These are phyloP conservation scores for Bipolaris victoriae DNA, from an alignment of 2,329 filamentous ascomycete species.

Conservation along the genomic window DNA sequence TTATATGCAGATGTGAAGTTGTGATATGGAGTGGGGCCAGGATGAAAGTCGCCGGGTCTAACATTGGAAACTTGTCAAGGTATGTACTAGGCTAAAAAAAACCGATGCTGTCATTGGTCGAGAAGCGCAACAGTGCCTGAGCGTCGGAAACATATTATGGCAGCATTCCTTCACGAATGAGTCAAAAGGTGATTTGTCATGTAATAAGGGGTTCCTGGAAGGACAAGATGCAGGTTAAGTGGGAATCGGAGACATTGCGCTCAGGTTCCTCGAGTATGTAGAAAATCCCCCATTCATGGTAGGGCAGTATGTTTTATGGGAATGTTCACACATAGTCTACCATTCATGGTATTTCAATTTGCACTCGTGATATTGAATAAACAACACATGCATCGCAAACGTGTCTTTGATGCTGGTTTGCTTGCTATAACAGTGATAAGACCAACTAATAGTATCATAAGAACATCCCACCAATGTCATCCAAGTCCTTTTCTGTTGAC, in stretches of 20 bases:
- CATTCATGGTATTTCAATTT: neutral
- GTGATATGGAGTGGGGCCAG: neutral
- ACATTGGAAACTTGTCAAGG: conserved; percentile 23
- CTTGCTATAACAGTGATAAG: neutral
- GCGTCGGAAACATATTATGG: neutral
- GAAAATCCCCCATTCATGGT: neutral
- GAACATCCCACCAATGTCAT: conserved; percentile 4
- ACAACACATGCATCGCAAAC: neutral
- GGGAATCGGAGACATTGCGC: neutral
- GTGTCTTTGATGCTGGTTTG: neutral
- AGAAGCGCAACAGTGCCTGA: neutral
- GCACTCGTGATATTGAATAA: neutral
- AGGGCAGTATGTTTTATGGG: too few species aligned
- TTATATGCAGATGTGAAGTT: neutral
- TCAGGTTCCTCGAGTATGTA: neutral
- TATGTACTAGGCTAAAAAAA: neutral
- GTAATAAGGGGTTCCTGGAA: neutral
- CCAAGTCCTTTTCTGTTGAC: neutral
- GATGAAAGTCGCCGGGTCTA: conserved; percentile 25
- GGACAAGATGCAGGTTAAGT: neutral
- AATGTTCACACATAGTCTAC: neutral
- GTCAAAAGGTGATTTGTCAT: neutral
- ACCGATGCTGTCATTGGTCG: conserved; percentile 25
- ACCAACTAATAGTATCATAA: neutral
- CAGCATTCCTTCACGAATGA: neutral